Conservation (phyloP, 2,329 filamentous ascomycete genomes). For the Fusarium pilosicola region DNA sequence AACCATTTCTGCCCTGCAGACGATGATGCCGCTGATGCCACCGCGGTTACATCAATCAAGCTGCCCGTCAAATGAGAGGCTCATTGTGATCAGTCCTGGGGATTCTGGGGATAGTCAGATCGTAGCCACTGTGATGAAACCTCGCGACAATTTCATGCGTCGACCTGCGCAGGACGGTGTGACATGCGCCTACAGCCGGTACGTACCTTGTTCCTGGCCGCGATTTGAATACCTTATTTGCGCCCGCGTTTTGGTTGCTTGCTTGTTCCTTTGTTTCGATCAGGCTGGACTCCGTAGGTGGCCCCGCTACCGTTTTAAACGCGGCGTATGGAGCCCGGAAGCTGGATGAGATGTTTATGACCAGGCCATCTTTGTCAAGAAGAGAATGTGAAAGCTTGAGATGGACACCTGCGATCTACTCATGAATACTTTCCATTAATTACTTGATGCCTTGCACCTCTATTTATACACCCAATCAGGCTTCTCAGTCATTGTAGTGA, state of each 20-base stretch:
- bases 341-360: slow-evolving; percentile 1
- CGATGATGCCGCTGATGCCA: neutral
- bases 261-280: slow-evolving; percentile 14
- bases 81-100: neutral
- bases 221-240: slow-evolving; percentile 16
- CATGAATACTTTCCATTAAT: neutral
- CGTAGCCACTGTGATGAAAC: slow-evolving; percentile 8
- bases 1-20: slow-evolving; percentile 2
- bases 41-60: slow-evolving; percentile 15
- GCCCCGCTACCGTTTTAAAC: slow-evolving; percentile 25
- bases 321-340: neutral
- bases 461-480: neutral
- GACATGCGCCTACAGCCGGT: slow-evolving; percentile 10
- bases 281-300: slow-evolving; percentile 3
- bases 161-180: slow-evolving; percentile 9
- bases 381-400: neutral
- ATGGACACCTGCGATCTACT: neutral
- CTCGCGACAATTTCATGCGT: slow-evolving; percentile 26
- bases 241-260: slow-evolving; percentile 8
- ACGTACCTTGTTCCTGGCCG: slow-evolving; percentile 16
- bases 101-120: slow-evolving; percentile 4
- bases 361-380: neutral
- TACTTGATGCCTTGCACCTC: neutral
- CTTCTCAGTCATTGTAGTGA: neutral
- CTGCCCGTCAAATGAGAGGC: neutral